Percentiles rank a stretch among this genome's conserved stretches.
Evolutionary conservation across 176 grass and related monocot genomes (phyloP).

Genomic region (Hordeum vulgare): MorexV3_pseudomolecules_assembly NC_058519.1:52625201-52625700

Average conservation of each 20-base stretch:
- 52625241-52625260: slow-evolving; percentile 12
- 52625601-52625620: slow-evolving; percentile 99
- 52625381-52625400: neutral
- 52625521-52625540: slow-evolving; percentile 16
- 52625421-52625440: slow-evolving; percentile 70
- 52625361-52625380: neutral
- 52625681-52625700: slow-evolving; percentile 92
- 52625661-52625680: slow-evolving; percentile 96
- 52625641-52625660: slow-evolving; percentile 94
- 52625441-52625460: slow-evolving; percentile 89
- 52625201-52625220: neutral
- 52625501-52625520: slow-evolving; percentile 18
- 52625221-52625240: neutral
- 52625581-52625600: slow-evolving; percentile 23
- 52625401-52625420: slow-evolving; percentile 40
- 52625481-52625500: slow-evolving; percentile 98
- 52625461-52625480: slow-evolving; percentile 88
- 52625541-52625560: neutral
- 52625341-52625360: slow-evolving; percentile 6
- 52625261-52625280: slow-evolving; percentile 83
- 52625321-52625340: slow-evolving; percentile 4
- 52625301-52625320: slow-evolving; percentile 31
- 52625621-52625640: slow-evolving; percentile 96
- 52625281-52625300: slow-evolving; percentile 72
- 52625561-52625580: neutral